Evolutionary conservation across 805 yeast genomes (phyloP), one percentile per base, ranked within the genome.

Genomic region (Ogataea ramenticola): DNA sequence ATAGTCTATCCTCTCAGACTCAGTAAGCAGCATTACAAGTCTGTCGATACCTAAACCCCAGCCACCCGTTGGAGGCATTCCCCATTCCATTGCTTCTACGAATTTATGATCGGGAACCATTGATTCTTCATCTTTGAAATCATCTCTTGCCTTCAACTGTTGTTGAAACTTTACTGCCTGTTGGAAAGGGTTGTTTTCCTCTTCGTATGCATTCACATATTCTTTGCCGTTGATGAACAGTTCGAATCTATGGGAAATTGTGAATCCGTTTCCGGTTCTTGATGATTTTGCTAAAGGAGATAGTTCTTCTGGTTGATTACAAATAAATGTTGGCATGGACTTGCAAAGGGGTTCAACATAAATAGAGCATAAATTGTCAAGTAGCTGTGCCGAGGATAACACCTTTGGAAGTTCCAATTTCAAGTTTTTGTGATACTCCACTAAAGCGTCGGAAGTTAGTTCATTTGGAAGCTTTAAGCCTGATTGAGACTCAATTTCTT

Each of bases 51-150:
- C 99, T 47, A 95, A 67, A 0, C 99, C 99, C 86, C 96, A 86
- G 0, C 99, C 99, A 2, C 96, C 98, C 3, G 97, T 91, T 1
- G 99, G 99, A 3, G 98, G 97, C 66, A 93, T 74, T 1, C 96
- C 98, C 74, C 82, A 86, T 57, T 87, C 91, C 90, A 93, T 80
- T 15, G 82, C 76, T 36, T 75, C 72, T 1, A 89, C 77, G 58
- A 79, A 93, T 40, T 71, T 70, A 54, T 75, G 65, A 59, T 93
- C 99, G 0, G 95, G 86, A 0, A 82, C 58, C 32, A 83, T 67
- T 4, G 80, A 62, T 47, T 88, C 96, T 5, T 57, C 53, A 54
- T 86, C 95, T 3, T 72, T 63, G 44, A 57, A 74, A 8, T 67
- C 65, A 1, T 60, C 64, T 42, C 75, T 75, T 30, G 74, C 64